Conservation (phyloP, 345 rosid species). For the Orychophragmus violaceus region DNA sequence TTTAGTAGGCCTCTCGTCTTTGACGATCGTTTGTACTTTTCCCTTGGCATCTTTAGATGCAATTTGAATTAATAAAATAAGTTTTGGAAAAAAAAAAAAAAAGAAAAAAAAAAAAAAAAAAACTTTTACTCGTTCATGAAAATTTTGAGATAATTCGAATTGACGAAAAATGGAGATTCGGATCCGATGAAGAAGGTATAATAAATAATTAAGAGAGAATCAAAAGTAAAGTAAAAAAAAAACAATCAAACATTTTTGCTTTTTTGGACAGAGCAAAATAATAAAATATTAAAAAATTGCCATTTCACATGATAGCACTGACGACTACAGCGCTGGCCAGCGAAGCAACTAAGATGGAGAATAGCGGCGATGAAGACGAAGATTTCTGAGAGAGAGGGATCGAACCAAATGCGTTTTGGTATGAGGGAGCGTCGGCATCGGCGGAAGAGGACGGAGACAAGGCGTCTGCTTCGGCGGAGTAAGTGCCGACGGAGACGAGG, state of each 20-base stretch:
- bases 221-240: background rate
- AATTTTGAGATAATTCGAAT: no score
- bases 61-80: no score
- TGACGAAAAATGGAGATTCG: background rate
- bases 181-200: no score
- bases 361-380: constrained; percentile 18
- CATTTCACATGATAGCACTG: constrained; percentile 36
- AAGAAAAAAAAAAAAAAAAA: no score
- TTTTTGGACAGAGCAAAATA: background rate
- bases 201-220: constrained; percentile 6
- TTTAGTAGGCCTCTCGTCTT: no score
- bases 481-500: constrained; percentile 54
- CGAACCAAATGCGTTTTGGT: constrained; percentile 60
- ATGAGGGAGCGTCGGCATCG: constrained; percentile 60
- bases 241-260: background rate
- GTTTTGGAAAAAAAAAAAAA: no score
- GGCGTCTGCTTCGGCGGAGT: constrained; percentile 41
- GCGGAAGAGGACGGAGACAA: constrained; percentile 47
- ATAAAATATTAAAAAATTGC: background rate
- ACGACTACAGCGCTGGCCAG: constrained; percentile 32
- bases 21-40: no score
- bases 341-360: constrained; percentile 39
- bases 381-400: constrained; percentile 59
- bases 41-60: no score
- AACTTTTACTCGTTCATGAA: no score